phyloP scores from a whole-genome alignment of 1,284 basidiomycete genomes.

The Cystobasidium slooffiae region DNA sequence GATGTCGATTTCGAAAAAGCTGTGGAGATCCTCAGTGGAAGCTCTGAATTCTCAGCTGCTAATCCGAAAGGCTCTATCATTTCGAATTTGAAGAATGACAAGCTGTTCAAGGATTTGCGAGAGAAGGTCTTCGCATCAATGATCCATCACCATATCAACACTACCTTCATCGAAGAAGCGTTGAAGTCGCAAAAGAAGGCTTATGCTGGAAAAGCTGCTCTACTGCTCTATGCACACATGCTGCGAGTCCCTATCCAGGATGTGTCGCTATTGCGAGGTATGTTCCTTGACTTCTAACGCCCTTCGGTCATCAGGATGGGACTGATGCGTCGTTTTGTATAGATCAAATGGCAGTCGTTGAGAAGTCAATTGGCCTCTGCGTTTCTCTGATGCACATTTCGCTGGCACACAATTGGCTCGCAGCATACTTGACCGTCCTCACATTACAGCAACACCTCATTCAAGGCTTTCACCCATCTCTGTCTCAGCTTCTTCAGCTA shows the following conservation, averaged over 20 bases:
- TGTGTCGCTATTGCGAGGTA: conserved; percentile 68
- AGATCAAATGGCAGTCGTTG: conserved; percentile 52
- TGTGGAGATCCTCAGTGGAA: conserved; percentile 72
- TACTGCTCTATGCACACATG: conserved; percentile 84
- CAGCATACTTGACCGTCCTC: conserved; percentile 76
- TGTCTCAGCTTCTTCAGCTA: conserved; percentile 70
- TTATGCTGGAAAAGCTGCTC: conserved; percentile 64
- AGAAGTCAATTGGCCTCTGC: conserved; percentile 60
- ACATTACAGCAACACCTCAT: conserved; percentile 80
- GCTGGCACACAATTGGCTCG: conserved; percentile 88
- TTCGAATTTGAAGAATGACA: conserved; percentile 49
- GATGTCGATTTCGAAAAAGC: conserved; percentile 76
- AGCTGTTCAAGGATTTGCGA: conserved; percentile 53
- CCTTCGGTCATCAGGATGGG: too few relatives aligned
- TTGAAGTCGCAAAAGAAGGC: conserved; percentile 43
- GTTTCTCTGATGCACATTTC: conserved; percentile 82
- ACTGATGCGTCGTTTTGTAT: conserved; percentile 3
- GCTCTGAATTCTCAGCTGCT: conserved; percentile 68
- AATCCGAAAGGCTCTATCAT: conserved; percentile 58
- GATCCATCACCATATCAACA: conserved; percentile 46
- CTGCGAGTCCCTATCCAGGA: conserved; percentile 71
- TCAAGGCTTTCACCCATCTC: conserved; percentile 74
- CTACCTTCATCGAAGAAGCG: conserved; percentile 56
- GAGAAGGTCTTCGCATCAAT: conserved; percentile 61
- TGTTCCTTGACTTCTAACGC: conserved; percentile 38